Evolutionary conservation across 1,284 basidiomycete genomes (phyloP), one percentile per base, ranked within the genome.

Genomic region (Pseudozyma hubeiensis): DNA sequence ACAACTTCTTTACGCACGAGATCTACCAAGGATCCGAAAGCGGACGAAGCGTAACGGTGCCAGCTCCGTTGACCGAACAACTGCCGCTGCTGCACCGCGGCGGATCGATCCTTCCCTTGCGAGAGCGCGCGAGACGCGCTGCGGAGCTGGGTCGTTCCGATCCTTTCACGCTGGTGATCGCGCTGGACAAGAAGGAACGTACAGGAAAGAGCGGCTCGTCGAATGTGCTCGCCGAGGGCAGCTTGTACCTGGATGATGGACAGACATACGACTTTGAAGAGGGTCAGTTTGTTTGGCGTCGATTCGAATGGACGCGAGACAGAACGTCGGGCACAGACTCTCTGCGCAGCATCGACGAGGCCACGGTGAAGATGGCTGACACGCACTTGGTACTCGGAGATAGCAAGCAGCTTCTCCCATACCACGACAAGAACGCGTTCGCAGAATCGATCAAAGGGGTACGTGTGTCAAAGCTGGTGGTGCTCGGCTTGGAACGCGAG

Each of bases 221-320:
- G 3, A 53, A 60, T 13, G 44, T 79, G 3, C 55, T 74, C 4
- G 94, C 95, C 0, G 82, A 83, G 3, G 96, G 96, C 37, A 91
- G 94, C 83, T 87, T 99, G 40, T 99, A 99, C 86, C 88, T 97
- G 57, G 97, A 99, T 84, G 97, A 99, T 80, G 96, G 97, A 7
- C 92, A 92, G 71, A 90, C 91, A 0, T 98, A 91, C 85, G 87
- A 88, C 1, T 91, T 94, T 85, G 87, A 90, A 74, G 80, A 88
- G 6, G 95, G 96, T 35, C 88, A 94, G 52, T 90, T 92, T 81
- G 87, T 97, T 53, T 95, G 82, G 79, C 73, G 81, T 40, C 65
- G 67, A 8, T 80, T 83, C 53, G 59, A 63, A 30, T 78, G 73
- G 69, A 58, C 50, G 3, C 59, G 65, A 10, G 46, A 65, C 31